Evolutionary conservation across 768 basidiomycete species (phyloP).

Genomic region (Pisolithus albus): DNA sequence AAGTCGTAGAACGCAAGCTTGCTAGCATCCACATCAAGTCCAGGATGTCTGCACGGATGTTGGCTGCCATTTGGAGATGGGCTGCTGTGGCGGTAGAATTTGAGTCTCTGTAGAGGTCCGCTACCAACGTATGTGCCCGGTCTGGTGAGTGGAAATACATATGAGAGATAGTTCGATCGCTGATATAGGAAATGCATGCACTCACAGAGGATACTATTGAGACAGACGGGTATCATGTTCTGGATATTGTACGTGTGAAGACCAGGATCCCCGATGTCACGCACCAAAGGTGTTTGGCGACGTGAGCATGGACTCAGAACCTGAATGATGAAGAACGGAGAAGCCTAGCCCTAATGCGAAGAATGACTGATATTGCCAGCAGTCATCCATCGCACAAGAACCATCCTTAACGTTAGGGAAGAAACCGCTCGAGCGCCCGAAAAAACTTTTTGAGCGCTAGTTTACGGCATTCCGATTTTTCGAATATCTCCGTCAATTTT

Average conservation of each 20-base stretch:
- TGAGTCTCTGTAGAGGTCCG: conserved; percentile 49
- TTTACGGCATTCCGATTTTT: no score
- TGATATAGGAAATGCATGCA: conserved; percentile 22
- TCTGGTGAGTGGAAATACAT: conserved; percentile 34
- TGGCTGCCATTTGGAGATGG: conserved; percentile 53
- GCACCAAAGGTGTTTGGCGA: no score
- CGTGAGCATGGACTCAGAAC: no score
- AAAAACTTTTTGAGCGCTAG: no score
- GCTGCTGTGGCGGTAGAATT: conserved; percentile 36
- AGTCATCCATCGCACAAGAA: no score
- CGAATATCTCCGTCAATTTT: no score
- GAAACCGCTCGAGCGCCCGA: no score
- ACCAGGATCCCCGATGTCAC: conserved; percentile 38
- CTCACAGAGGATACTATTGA: conserved; percentile 80
- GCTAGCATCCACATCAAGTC: conserved; percentile 76
- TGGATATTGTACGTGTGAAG: conserved; percentile 67
- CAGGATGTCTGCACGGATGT: conserved; percentile 62
- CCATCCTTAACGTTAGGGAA: no score
- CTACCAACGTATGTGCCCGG: conserved; percentile 54
- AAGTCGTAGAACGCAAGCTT: conserved; percentile 93
- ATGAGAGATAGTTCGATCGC: background rate
- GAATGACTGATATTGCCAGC: no score
- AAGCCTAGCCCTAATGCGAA: no score
- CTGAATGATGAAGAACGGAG: no score
- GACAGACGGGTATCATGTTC: conserved; percentile 62